Base-by-base conservation (phyloP, 1,284 basidiomycete species). In the Apiotrichum gracile region DNA sequence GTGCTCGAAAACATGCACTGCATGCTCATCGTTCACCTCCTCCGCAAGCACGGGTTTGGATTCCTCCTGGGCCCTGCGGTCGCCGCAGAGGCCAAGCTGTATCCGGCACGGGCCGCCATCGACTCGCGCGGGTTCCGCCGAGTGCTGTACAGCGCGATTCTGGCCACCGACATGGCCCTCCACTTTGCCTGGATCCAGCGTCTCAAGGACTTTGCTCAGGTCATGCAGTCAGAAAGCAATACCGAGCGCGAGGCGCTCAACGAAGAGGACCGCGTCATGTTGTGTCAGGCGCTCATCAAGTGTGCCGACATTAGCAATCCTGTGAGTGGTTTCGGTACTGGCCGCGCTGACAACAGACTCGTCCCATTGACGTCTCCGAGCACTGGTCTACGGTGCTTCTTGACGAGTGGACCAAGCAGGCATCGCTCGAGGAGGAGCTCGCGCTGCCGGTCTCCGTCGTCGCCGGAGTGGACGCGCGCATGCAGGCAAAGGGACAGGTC, bases 251-350 rank as follows among this genome's bases (percentile, higher is more conserved):
- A 44, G 12, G 40, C 48, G 21, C 33, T 60, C 19, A 22, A 41
- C 7, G 68, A 68, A 37, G 75, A 78, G 53, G 80, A 84, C 55
- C 81, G 86, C 57, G 77, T 88, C 24, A 74, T 93, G 52, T 73
- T 91, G n/a, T 91, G 88, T 67, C 89, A 96, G 65, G 87, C 87
- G 5, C 78, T 97, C 47, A 86, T 97, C 74, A 97, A 97, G 74
- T 94, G 91, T 67, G 91, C 91, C 13, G 92, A 97, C 76, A 97
- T 97, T 67, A 92, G 88, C 69, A 97, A 97, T 72, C 91, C 92
- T 13, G 90, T 94, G 71, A 60, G 87, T 81, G 12, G n/a, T 33
- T 27, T 46, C 46, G 13, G 25, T 41, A 14, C 43, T 13, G 50
- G 13, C 39, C 22, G 6, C 5, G 14, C 40, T 49, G 22, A 49